Percentiles rank a stretch among this genome's conserved stretches.
These are phyloP conservation scores for Zalaria obscura DNA, from an alignment of 2,329 filamentous ascomycete species.

Conservation along the genomic window DNA sequence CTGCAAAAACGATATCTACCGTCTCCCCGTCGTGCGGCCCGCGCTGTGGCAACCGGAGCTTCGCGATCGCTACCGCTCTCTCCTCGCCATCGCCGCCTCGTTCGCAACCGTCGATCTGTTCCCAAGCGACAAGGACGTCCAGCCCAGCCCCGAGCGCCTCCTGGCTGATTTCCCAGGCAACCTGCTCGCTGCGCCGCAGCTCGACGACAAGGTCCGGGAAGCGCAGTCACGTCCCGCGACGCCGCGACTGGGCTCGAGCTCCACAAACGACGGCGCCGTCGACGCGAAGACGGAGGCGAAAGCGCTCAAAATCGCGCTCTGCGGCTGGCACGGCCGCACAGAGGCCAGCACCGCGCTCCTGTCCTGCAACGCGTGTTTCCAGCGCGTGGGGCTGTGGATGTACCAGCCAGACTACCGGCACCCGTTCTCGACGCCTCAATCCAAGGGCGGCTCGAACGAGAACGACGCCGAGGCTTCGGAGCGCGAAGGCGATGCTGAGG, in stretches of 20 bases:
- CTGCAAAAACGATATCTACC: conserved; percentile 65
- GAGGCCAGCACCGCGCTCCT: conserved; percentile 56
- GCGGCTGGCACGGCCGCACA: conserved; percentile 38
- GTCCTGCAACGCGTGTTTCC: conserved; percentile 73
- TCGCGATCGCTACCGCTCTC: conserved; percentile 12
- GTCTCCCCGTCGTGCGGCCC: conserved; percentile 32
- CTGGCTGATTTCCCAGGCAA: conserved; percentile 13
- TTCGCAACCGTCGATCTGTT: conserved; percentile 8
- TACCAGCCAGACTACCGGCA: conserved; percentile 49
- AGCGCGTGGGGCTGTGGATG: conserved; percentile 85
- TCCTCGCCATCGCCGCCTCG: conserved; percentile 12
- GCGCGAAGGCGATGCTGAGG: not conserved
- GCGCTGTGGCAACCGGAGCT: conserved; percentile 20
- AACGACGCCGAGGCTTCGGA: too few relatives aligned
- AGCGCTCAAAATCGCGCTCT: conserved; percentile 23
- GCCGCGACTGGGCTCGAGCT: not conserved
- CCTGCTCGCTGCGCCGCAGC: conserved; percentile 7
- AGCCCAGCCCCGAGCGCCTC: conserved; percentile 10
- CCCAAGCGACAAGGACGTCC: conserved; percentile 8
- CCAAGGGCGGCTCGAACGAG: conserved; percentile 18
- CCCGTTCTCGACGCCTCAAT: conserved; percentile 26
- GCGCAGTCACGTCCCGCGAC: not conserved
- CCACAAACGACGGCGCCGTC: too few relatives aligned
- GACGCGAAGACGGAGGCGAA: conserved; percentile 2
- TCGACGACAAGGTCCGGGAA: not conserved